Conservation (phyloP, 306 rosid genomes). For the Quillaja saponaria region DNA sequence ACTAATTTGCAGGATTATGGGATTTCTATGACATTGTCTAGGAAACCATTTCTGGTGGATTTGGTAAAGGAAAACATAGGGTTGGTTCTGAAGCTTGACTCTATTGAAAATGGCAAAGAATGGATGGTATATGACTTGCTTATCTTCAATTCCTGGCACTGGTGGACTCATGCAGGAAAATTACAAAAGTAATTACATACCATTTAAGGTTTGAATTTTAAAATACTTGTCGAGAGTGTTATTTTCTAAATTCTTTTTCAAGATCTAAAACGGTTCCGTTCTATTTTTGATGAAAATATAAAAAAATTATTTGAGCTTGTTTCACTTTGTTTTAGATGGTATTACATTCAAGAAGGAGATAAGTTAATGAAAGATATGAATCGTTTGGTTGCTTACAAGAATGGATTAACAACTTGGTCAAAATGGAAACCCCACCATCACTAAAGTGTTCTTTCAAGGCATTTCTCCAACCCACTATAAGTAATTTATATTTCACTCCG, state of each 20-base stretch:
- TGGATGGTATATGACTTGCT: conserved; percentile 68
- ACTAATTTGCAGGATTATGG: conserved; percentile 54
- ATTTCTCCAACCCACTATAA: conserved; percentile 58
- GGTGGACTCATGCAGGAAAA: conserved; percentile 64
- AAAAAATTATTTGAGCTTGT: no score
- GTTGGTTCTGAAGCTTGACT: conserved; percentile 57
- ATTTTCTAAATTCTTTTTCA: no score
- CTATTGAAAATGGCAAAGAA: conserved; percentile 39
- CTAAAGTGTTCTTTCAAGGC: conserved; percentile 72
- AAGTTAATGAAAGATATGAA: conserved; percentile 53
- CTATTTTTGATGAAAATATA: no score
- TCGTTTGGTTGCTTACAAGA: conserved; percentile 62
- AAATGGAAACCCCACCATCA: conserved; percentile 63
- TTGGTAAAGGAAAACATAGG: conserved; percentile 39
- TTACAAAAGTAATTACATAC: conserved; percentile 43
- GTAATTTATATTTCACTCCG: conserved; percentile 34
- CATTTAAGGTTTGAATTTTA: no score
- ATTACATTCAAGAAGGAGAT: conserved; percentile 59
- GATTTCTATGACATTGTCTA: conserved; percentile 48
- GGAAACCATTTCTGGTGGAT: conserved; percentile 76
- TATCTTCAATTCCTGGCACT: conserved; percentile 75
- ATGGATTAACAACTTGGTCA: conserved; percentile 70
- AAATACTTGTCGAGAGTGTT: no score
- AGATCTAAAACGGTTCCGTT: no score
- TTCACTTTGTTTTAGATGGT: no score